A percentile compares a stretch with the other conserved stretches of the same genome.
Evolutionary conservation across 2,329 filamentous ascomycete species (phyloP).

Genomic region (Microcera coccophila): DNA sequence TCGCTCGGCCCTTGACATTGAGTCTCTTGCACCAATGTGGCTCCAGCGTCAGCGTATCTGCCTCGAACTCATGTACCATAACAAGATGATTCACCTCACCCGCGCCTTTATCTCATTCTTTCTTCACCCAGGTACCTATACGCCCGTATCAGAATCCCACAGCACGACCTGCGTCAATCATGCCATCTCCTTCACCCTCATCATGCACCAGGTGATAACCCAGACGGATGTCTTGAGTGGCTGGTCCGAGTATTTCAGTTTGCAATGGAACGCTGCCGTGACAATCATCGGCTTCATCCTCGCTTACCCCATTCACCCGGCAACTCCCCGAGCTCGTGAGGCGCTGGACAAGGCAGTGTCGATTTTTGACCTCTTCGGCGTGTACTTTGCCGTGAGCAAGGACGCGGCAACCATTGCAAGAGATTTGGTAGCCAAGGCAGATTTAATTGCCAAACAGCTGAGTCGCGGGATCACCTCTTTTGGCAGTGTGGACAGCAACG

Average conservation of each 20-base stretch:
- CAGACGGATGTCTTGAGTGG: conserved; percentile 22
- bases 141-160: conserved; percentile 16
- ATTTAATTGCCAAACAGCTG: too few species aligned
- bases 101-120: conserved; percentile 39
- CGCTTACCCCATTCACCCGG: conserved; percentile 25
- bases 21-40: conserved; percentile 36
- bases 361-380: conserved; percentile 33
- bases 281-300: conserved; percentile 33
- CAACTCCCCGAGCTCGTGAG: conserved; percentile 17
- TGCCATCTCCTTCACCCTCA: conserved; percentile 20
- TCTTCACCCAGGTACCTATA: conserved; percentile 22
- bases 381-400: conserved; percentile 39
- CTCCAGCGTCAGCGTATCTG: conserved; percentile 37
- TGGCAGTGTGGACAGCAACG: too few species aligned
- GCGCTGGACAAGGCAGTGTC: conserved; percentile 37
- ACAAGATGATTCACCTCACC: conserved; percentile 34
- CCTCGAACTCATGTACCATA: conserved; percentile 41
- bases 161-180: conserved; percentile 20
- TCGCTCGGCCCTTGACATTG: conserved; percentile 23
- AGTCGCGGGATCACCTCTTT: too few species aligned
- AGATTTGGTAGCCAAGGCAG: neutral
- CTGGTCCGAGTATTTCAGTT: conserved; percentile 26
- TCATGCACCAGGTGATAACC: conserved; percentile 21
- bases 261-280: conserved; percentile 30
- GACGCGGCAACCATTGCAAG: conserved; percentile 31